Base-by-base conservation (phyloP, 768 basidiomycete species). In the Thelephora aurantiotincta region DNA sequence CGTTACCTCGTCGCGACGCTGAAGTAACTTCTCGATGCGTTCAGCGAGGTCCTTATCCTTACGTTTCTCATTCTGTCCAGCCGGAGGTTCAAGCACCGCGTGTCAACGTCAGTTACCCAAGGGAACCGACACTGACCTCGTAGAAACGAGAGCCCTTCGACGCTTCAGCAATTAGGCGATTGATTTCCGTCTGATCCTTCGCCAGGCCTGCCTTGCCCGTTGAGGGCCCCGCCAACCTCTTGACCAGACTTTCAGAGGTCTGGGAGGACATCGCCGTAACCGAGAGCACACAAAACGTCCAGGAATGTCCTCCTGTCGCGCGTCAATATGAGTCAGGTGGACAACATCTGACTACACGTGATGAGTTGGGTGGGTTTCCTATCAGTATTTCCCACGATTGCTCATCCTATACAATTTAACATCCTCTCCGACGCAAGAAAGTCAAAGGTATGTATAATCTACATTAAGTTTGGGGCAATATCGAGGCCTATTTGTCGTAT, bases 111-210 rank as follows among this genome's bases (percentile, higher is more conserved):
- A n/a, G 22, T 23, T n/a, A n/a, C n/a, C 47, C 47, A 46, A 46
- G 37, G 11, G 33, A 34, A 30, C 13, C 13, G 18, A n/a, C 6
- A 52, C 69, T 57, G 59, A 76, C 83, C 68, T 90, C 79, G 60
- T 88, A 93, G 63, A 85, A 97, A 64, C 90, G 91, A 22, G 90
- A 93, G 3, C 92, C 92, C 58, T 88, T 91, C 6, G 87, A 91
- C 14, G 78, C 90, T 46, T 94, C 87, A 1, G 87, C 85, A 45
- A 94, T 96, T 48, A 91, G 75, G 14, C 75, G 77, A 55, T 92
- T 93, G 41, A 94, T 84, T 58, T 89, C 89, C 30, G 75, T 71
- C 57, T 89, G 85, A 55, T 88, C 85, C 52, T 75, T 75, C 6
- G 82, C 73, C 50, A 88, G 72, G 46, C 84, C 81, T 38, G 18